Evolutionary conservation across 495 filamentous ascomycete genomes (phyloP), one percentile per base, ranked within the genome.

Genomic region (Viridothelium virens): DNA sequence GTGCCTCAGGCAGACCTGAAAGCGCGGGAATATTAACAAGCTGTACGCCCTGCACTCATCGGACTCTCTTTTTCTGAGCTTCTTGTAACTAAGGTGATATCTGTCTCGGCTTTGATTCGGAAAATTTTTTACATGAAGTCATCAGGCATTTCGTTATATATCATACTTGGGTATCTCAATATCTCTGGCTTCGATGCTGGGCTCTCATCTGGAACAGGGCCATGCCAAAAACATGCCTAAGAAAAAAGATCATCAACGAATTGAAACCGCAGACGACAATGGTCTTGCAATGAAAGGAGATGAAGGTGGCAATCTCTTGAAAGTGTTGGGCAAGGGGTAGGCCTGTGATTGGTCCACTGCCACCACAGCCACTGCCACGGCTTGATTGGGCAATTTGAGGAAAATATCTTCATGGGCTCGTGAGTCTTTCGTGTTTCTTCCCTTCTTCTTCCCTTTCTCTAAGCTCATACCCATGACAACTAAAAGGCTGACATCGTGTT

Each of bases 351-450:
- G 53, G 53, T 25, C 25, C 31, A 34, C 25, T 9, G 14, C 25
- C 14, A 10, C 25, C 53, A 59, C 53, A 59, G 53, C 53, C 53
- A 59, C 53, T 31, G 53, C 53, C 18, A 34, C 7, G 31, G 33
- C 31, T 31, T 34, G n/a, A 33, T 34, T 59, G 53, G 53, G 36
- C 9, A 14, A 59, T 59, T 7, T 11, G 14, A 36, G 9, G 53
- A 36, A 59, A 59, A 59, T 34, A 33, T 36, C 36, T 59, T 59
- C 53, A 31, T 59, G 53, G 31, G 53, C 53, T 59, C 31, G 31
- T 59, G 25, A 25, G 25, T 25, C 25, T 36, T 18, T 4, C 31
- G 7, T 36, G 7, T 36, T 59, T 18, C 36, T 18, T 18, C 18
- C 2, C 5, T 18, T 59, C 53, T 7, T 44, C 41, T 44, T 7